phyloP scores from a whole-genome alignment of 768 basidiomycete genomes.

The Lentinula boryana region DNA sequence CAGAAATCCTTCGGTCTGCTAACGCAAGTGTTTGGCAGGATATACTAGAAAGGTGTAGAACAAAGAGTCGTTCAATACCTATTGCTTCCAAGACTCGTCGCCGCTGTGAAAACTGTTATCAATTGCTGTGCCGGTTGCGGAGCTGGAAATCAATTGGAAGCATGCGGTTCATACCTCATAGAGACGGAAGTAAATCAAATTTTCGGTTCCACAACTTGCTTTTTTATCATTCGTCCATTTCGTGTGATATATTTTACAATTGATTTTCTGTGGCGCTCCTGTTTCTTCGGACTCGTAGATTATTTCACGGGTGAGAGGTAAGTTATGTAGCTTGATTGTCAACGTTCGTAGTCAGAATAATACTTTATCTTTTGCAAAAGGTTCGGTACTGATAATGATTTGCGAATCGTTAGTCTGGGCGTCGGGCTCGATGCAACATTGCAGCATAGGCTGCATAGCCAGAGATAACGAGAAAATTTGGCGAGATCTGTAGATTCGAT shows the following conservation, averaged over 20 bases:
- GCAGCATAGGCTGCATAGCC: neutral
- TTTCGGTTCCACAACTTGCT: neutral
- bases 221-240: neutral
- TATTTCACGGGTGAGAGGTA: too few relatives aligned
- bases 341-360: too few relatives aligned
- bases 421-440: neutral
- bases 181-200: neutral
- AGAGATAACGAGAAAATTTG: neutral
- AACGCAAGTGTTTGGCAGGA: neutral
- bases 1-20: neutral
- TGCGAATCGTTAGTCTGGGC: neutral
- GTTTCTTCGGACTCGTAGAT: neutral
- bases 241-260: neutral
- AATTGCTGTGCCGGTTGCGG: neutral
- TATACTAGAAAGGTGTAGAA: neutral
- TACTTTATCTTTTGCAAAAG: neutral
- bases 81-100: neutral
- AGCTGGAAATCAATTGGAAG: neutral
- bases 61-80: too few relatives aligned
- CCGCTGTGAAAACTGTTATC: neutral
- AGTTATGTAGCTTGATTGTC: too few relatives aligned
- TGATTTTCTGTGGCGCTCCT: neutral
- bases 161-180: neutral
- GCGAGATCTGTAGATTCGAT: neutral
- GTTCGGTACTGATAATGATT: neutral